Conservation (phyloP, 1,139 yeast species). For the Diutina siamensis region DNA sequence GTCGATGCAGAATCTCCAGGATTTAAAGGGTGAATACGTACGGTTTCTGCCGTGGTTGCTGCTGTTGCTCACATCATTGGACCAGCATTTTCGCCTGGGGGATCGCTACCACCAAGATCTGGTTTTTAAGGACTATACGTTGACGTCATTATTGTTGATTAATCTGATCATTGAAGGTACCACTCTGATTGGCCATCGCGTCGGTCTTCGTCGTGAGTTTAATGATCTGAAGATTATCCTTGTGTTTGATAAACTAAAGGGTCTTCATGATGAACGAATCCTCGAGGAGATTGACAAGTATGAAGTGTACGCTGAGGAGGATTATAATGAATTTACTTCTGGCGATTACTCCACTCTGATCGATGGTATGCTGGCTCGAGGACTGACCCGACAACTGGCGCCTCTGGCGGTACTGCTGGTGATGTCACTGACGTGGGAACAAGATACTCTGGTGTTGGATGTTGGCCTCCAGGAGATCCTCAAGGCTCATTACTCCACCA, state of each 20-base stretch:
- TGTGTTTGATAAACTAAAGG: conserved; percentile 27
- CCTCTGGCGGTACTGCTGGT: background rate
- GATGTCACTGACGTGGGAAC: background rate
- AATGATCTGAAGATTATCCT: conserved; percentile 27
- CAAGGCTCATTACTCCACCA: background rate
- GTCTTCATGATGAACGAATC: conserved; percentile 27
- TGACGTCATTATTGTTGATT: conserved; percentile 33
- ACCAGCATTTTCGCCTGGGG: conserved; percentile 14
- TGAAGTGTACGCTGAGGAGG: conserved; percentile 30
- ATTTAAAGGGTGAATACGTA: conserved; percentile 23
- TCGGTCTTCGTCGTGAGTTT: conserved; percentile 27
- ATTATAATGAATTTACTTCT: conserved; percentile 13
- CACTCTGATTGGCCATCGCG: conserved; percentile 19
- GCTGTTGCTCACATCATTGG: conserved; percentile 25
- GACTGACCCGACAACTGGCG: background rate
- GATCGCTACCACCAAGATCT: conserved; percentile 10
- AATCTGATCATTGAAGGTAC: conserved; percentile 32
- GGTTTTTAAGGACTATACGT: conserved; percentile 26
- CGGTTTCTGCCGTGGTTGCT: conserved; percentile 33
- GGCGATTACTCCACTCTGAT: background rate
- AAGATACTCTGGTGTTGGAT: background rate
- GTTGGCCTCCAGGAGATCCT: background rate
- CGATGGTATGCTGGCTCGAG: background rate
- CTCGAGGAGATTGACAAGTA: conserved; percentile 35
- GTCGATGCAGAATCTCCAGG: conserved; percentile 24